These are phyloP conservation scores for Hygrocybe coccinea DNA, from an alignment of 768 basidiomycete genomes.

Conservation along the genomic window DNA sequence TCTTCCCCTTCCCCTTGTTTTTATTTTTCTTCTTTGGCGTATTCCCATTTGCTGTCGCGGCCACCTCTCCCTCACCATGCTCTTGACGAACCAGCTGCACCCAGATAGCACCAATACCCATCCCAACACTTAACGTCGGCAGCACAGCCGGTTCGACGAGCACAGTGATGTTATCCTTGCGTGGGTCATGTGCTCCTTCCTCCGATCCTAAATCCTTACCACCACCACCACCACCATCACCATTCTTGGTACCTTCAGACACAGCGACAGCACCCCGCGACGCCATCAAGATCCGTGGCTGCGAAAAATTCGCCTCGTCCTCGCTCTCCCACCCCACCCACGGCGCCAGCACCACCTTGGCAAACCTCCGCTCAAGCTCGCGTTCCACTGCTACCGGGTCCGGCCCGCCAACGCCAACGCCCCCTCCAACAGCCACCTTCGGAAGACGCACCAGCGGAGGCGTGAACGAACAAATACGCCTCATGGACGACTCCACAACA, in stretches of 20 bases:
- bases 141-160: constrained; percentile 42
- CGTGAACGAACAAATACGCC: constrained; percentile 41
- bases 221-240: not conserved
- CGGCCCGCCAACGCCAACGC: not conserved
- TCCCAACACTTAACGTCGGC: constrained; percentile 41
- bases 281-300: constrained; percentile 4
- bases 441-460: not conserved
- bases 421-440: not conserved
- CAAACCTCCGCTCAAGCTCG: constrained; percentile 43
- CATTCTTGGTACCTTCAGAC: no score
- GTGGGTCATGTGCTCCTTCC: constrained; percentile 37
- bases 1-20: constrained; percentile 20
- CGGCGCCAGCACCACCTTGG: constrained; percentile 49
- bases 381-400: constrained; percentile 37
- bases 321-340: constrained; percentile 44
- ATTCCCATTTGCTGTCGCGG: constrained; percentile 14
- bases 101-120: constrained; percentile 58
- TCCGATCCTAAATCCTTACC: not conserved
- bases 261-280: constrained; percentile 10
- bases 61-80: constrained; percentile 13
- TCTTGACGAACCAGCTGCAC: constrained; percentile 47
- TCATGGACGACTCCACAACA: constrained; percentile 52
- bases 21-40: constrained; percentile 13
- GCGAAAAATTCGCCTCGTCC: constrained; percentile 3
- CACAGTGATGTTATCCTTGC: constrained; percentile 49